Evolutionary conservation across 2,329 filamentous ascomycete species (phyloP), one percentile per base, ranked within the genome.

Genomic region (Diaporthe batatas): DNA sequence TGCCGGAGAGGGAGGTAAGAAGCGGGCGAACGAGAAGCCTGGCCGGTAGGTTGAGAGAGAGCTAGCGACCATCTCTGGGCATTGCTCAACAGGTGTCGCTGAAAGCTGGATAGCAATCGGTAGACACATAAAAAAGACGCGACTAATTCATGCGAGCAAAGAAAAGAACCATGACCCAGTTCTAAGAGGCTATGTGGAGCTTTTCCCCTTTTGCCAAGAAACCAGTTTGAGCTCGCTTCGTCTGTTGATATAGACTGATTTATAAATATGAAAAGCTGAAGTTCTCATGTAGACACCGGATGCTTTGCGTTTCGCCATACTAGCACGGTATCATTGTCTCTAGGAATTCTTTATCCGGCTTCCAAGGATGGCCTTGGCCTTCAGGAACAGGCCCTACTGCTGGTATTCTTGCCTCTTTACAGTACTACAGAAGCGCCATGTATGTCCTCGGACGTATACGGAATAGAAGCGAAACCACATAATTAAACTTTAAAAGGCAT

Each of bases 1-100:
- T 85, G 36, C 82, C 83, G 1, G 78, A 67, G 23, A 18, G 12
- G 29, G 62, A 39, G 32, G n/a, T 53, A 1, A 32, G 32, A 79
- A 53, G 5, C 21, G 47, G 47, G n/a, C 44, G 62, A 39, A 34
- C 12, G 18, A n/a, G 32, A 67, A 53, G 62, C n/a, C 62, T 67
- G 62, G n/a, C 62, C 21, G 62, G 62, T 51, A 67, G 47, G 29
- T 25, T 67, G 62, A 67, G 62, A 67, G n/a, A 39, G 6, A 21
- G 18, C 32, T 39, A 53, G 44, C 12, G 14, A 7, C 7, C 16
- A 21, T 32, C 10, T 23, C 23, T 12, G 32, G 32, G 6, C 6
- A 36, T 4, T 25, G 14, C 32, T 53, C 3, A 32, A 23, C 16
- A 23, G 14, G 21, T 5, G 34, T 25, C 2, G 25, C 6, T 6